These are phyloP conservation scores for Herpetospermum pedunculosum DNA, from an alignment of 306 rosid species.

Conservation along the genomic window DNA sequence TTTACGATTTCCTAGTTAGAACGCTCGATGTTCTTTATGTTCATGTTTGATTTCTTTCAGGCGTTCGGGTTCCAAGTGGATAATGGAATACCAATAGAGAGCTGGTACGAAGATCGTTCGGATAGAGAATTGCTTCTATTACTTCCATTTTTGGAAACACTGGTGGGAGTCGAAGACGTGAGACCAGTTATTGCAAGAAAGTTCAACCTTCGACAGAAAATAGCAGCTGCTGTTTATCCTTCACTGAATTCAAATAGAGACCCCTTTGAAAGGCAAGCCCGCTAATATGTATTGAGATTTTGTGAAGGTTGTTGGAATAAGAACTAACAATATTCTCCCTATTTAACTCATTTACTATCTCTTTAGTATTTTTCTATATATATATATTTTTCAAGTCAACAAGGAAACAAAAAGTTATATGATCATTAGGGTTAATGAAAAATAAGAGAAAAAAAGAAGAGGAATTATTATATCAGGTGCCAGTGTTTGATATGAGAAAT, in stretches of 20 bases:
- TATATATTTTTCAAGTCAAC: background rate
- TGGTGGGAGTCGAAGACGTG: conserved; percentile 91
- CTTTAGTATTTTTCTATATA: background rate
- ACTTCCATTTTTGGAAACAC: conserved; percentile 88
- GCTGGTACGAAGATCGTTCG: conserved; percentile 91
- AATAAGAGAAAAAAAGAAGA: background rate
- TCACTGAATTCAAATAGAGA: conserved; percentile 37
- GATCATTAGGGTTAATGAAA: background rate
- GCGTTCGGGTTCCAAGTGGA: conserved; percentile 99
- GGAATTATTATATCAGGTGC: background rate
- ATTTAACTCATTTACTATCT: background rate
- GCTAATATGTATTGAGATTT: conserved; percentile 27
- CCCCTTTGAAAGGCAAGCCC: conserved; percentile 31
- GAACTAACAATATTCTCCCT: conserved; percentile 1
- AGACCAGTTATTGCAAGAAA: conserved; percentile 71
- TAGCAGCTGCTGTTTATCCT: conserved; percentile 72
- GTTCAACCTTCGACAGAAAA: conserved; percentile 73
- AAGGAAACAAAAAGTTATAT: background rate
- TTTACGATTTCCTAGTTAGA: conserved; percentile 4
- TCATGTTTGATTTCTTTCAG: conserved; percentile 23
- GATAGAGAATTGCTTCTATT: conserved; percentile 63
- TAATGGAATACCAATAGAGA: conserved; percentile 97
- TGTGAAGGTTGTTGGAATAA: conserved; percentile 5
- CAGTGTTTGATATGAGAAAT: background rate
- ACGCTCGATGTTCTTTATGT: background rate